phyloP scores from a whole-genome alignment of 148 eudicot genomes.

The Oxyria digyna region DNA sequence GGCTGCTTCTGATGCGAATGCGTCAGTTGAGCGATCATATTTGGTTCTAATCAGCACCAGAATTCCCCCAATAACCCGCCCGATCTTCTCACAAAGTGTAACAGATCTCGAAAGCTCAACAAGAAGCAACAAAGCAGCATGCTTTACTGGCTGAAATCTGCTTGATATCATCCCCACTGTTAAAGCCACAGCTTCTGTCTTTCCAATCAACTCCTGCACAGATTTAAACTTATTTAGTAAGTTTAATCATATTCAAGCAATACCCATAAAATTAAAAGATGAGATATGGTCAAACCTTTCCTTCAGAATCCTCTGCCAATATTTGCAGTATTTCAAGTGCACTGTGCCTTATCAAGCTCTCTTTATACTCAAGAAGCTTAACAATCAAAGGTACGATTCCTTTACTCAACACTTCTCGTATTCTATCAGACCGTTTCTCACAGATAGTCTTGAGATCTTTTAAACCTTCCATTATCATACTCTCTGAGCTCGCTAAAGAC shows the following conservation, averaged over 20 bases:
- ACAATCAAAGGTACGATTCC: constrained; percentile 57
- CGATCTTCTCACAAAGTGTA: constrained; percentile 20
- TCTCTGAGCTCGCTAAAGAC: constrained; percentile 39
- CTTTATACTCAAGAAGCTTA: constrained; percentile 41
- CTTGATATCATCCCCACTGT: constrained; percentile 55
- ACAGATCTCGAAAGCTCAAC: constrained; percentile 46
- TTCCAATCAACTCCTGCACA: constrained; percentile 54
- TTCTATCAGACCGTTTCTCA: constrained; percentile 27
- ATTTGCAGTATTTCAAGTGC: constrained; percentile 36
- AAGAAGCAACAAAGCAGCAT: constrained; percentile 41
- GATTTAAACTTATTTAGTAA: no score
- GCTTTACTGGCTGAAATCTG: constrained; percentile 48
- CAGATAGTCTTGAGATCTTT: constrained; percentile 41
- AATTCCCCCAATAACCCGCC: constrained; percentile 9
- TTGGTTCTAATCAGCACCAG: constrained; percentile 11
- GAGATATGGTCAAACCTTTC: constrained; percentile 31
- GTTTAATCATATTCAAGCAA: no score
- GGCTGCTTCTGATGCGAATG: constrained; percentile 26
- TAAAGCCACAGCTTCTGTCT: constrained; percentile 30
- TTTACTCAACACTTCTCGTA: constrained; percentile 23
- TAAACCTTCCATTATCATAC: constrained; percentile 52
- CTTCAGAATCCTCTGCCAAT: constrained; percentile 39
- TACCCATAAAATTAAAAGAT: neutral
- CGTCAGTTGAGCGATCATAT: constrained; percentile 4
- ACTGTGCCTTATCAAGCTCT: constrained; percentile 34